Evolutionary conservation across 2,329 filamentous ascomycete genomes (phyloP), one percentile per base, ranked within the genome.

Genomic region (Colletotrichum musae): DNA sequence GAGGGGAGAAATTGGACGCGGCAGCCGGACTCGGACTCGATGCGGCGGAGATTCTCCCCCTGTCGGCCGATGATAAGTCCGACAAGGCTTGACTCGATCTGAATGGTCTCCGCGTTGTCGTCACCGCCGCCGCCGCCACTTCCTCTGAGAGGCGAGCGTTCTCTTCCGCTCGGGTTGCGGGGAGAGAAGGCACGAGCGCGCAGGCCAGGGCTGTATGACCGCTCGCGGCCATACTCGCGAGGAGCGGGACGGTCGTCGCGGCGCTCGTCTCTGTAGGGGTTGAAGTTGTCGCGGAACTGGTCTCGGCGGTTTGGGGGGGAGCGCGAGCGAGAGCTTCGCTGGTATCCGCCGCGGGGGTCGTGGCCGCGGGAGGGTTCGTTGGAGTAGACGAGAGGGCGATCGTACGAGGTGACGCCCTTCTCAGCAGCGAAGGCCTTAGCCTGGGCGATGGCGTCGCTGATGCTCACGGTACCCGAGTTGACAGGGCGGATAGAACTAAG

Each of bases 41-140:
- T 94, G 68, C 93, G 91, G 73, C 94, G 88, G 51, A 97, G 84
- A 74, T 97, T 97, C 82, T 97, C 95, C 73, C 94, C 94, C 77
- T 95, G 93, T 70, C 94, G 90, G 61, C 94, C 94, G 77, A 97
- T 97, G 76, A 97, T 97, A 41, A 97, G 85, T 50, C 94, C 94
- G 59, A 97, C 94, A 56, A 97, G 87, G 75, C 91, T 93, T 24
- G 93, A 94, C 77, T 97, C 94, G 75, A 97, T 94, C 75, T 92
- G 89, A 73, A 97, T 94, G 26, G 92, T 93, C 82, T 97, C 94
- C 26, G 89, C 88, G 75, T 91, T 92, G 73, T 94, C 93, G 74
- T 92, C 90, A 54, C 84, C 85, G 60, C 77, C 80, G 47, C 84
- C 85, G 60, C 77, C 80, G 48, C 64, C 72, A 73, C 32, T 36